Conservation (phyloP, 176 grass and related monocot species). For the Phoenix dactylifera region DNA sequence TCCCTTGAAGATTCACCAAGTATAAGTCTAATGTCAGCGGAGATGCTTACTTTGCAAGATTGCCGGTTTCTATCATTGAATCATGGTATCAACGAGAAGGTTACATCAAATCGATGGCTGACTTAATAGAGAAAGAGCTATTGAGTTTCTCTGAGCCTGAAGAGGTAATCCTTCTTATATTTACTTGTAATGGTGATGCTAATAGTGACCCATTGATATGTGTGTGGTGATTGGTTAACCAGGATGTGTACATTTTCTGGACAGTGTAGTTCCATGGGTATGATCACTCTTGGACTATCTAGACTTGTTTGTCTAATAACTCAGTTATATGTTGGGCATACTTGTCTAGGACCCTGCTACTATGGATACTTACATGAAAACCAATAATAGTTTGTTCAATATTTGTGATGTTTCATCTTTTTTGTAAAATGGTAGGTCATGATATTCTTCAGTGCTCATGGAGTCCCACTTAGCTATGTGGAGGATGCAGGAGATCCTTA, state of each 20-base stretch:
- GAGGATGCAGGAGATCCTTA: conserved; percentile 91
- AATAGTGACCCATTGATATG: too few relatives aligned
- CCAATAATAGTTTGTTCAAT: background rate
- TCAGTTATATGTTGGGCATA: too few relatives aligned
- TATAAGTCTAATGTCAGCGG: conserved; percentile 36
- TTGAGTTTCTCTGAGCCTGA: conserved; percentile 47
- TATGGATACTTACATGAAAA: too few relatives aligned
- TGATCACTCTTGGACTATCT: too few relatives aligned
- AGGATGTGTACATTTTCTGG: too few relatives aligned
- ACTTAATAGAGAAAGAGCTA: conserved; percentile 77
- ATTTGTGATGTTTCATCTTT: conserved; percentile 15
- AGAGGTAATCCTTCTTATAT: conserved; percentile 41
- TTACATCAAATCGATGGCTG: conserved; percentile 92
- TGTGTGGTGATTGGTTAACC: too few relatives aligned
- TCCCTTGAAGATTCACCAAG: too few relatives aligned
- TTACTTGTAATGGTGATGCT: too few relatives aligned
- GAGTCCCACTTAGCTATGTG: conserved; percentile 91
- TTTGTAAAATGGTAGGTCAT: conserved; percentile 48
- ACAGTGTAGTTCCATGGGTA: too few relatives aligned
- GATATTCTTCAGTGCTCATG: conserved; percentile 99
- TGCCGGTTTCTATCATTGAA: conserved; percentile 89
- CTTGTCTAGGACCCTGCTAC: too few relatives aligned
- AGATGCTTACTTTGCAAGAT: conserved; percentile 71
- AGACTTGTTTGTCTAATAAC: too few relatives aligned
- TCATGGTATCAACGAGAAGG: conserved; percentile 94